Evolutionary conservation across 768 basidiomycete genomes (phyloP).

Genomic region (Leccinum arenicola): DNA sequence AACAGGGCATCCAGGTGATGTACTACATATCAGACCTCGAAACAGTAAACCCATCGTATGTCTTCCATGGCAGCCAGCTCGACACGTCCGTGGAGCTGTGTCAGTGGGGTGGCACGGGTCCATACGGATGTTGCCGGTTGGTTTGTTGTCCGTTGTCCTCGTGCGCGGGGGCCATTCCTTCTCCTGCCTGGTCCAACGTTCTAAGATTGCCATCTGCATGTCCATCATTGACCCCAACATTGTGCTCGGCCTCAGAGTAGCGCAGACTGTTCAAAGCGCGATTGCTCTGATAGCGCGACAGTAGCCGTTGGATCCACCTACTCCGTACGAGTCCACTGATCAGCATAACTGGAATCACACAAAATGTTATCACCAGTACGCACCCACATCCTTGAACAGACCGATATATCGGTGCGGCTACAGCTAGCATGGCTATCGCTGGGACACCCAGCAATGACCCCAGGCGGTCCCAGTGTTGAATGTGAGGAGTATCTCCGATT

Average conservation of each 20-base stretch:
- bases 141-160: no score
- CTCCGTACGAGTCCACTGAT: not conserved
- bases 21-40: no score
- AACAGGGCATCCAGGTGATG: no score
- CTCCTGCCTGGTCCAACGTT: not conserved
- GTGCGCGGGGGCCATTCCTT: no score
- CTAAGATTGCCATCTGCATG: not conserved
- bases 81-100: no score
- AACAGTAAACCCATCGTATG: no score
- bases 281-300: not conserved
- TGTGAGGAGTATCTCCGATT: not conserved
- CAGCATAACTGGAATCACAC: not conserved
- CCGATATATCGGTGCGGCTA: not conserved
- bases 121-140: no score
- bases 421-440: not conserved
- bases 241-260: not conserved
- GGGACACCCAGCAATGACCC: constrained; percentile 8
- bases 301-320: not conserved
- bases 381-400: not conserved
- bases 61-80: no score
- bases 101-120: no score
- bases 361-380: not conserved
- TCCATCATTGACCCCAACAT: not conserved
- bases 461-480: not conserved
- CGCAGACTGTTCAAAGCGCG: not conserved